These are phyloP conservation scores for Sporothrix euskadiensis DNA, from an alignment of 2,329 filamentous ascomycete genomes.

Conservation along the genomic window DNA sequence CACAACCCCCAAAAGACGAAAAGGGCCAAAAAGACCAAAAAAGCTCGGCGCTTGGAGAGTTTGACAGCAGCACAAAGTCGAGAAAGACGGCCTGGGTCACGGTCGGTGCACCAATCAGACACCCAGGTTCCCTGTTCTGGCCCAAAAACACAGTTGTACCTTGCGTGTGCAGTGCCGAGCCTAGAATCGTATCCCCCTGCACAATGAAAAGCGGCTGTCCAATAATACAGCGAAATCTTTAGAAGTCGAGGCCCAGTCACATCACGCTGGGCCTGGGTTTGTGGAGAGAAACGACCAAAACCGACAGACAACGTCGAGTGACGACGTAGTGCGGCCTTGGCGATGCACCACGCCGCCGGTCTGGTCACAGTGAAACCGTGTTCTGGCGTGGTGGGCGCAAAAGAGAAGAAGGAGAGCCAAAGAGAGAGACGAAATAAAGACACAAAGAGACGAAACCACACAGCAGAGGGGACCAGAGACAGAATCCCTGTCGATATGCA, in stretches of 20 bases:
- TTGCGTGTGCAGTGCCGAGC: constrained; percentile 21
- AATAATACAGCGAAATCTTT: neutral
- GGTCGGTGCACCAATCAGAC: neutral
- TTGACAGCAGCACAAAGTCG: neutral
- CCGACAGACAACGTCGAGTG: neutral
- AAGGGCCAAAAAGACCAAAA: neutral
- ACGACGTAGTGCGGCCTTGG: constrained; percentile 21
- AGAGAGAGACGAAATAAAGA: neutral
- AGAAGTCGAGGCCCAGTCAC: constrained; percentile 17
- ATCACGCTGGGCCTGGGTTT: neutral
- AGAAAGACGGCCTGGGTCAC: neutral
- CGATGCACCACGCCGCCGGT: constrained; percentile 18
- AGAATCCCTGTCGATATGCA: constrained; percentile 17
- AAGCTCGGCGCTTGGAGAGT: constrained; percentile 15
- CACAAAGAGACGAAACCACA: neutral
- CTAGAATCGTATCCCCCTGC: neutral
- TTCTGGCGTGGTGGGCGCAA: constrained; percentile 18
- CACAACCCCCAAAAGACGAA: neutral
- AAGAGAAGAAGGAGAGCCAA: neutral
- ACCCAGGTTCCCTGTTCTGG: neutral
- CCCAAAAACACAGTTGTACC: constrained; percentile 12
- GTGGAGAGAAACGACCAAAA: neutral
- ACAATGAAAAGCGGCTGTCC: neutral
- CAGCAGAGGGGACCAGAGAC: neutral
- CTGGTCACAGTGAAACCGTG: constrained; percentile 25